A percentile compares a stretch with the other conserved stretches of the same genome.
Conservation (phyloP, 129 eudicot species). For the Artemisia argyi region DNA sequence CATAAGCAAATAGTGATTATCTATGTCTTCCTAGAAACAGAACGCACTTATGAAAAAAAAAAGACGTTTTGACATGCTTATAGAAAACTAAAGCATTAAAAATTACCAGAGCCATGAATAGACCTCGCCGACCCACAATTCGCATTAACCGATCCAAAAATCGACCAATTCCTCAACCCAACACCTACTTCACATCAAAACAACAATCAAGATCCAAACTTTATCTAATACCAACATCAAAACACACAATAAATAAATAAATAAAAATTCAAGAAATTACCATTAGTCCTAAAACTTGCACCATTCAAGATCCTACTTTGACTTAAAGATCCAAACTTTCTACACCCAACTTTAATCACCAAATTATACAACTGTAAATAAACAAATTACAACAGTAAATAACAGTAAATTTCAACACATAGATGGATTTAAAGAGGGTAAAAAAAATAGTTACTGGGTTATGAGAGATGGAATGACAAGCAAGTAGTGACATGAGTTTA, state of each 20-base stretch:
- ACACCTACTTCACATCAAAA: constrained; percentile 9
- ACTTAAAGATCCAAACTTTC: constrained; percentile 32
- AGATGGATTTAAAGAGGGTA: not conserved
- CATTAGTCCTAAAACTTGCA: constrained; percentile 28
- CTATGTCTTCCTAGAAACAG: too few relatives aligned
- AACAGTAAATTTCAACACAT: not conserved
- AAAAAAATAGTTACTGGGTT: constrained; percentile 27
- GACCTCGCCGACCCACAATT: constrained; percentile 33
- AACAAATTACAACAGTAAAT: not conserved
- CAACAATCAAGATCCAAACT: too few relatives aligned
- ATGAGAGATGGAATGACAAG: constrained; percentile 46
- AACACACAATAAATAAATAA: too few relatives aligned
- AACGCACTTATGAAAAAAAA: too few relatives aligned
- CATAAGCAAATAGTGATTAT: too few relatives aligned
- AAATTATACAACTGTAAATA: constrained; percentile 26
- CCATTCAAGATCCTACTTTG: constrained; percentile 22
- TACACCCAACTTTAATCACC: constrained; percentile 20
- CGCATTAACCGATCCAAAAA: constrained; percentile 10
- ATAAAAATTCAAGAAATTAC: constrained; percentile 36
- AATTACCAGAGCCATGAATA: constrained; percentile 52
- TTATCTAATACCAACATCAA: too few relatives aligned
- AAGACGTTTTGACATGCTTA: too few relatives aligned
- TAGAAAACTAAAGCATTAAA: not conserved
- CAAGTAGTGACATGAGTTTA: constrained; percentile 36
- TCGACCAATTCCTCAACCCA: constrained; percentile 29